Base-by-base conservation (phyloP, 208 protist species). In the Histomonas meleagridis region DNA sequence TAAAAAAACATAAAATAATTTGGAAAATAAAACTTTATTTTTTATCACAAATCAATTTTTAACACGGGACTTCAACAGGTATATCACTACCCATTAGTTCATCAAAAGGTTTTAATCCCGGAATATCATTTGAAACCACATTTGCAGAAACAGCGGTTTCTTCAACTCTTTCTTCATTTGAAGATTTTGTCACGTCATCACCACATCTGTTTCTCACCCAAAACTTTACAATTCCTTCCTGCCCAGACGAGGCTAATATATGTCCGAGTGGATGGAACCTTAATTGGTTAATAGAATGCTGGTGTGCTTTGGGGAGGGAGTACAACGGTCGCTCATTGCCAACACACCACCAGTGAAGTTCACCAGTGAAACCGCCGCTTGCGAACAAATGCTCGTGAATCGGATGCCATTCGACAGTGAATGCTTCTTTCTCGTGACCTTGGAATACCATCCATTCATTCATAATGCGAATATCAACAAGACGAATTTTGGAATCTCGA, bases 361-460 rank as follows among this genome's bases (percentile, higher is more conserved):
- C 70, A 51, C 70, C 70, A 2, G 9, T 81, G 21, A 32, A 81
- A 32, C 70, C 70, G 10, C n/a, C 70, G n/a, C 16, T 32, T 1
- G 51, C 70, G 51, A 81, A 43, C 9, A 81, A 43, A 51, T 81
- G 40, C 51, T 81, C 70, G 48, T 43, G 26, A 18, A 35, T 81
- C 32, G 70, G 70, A 81, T 81, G 70, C 70, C 70, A 81, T 12
- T 5, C 0, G n/a, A 81, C n/a, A 81, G 70, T 23, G n/a, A 81
- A 81, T 2, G 51, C 70, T n/a, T 81, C 70, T 32, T 81, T 81
- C 51, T 81, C 70, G 43, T 81, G 70, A 23, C 70, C 70, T 51
- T 81, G 26, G n/a, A 32, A 81, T 51, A 10, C 70, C 40, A 26
- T 32, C 26, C 48, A 53, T 51, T 32, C n/a, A 51, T 9, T n/a